These are phyloP conservation scores for Penicillium verrucosum DNA, from an alignment of 2,329 filamentous ascomycete genomes.

Conservation along the genomic window DNA sequence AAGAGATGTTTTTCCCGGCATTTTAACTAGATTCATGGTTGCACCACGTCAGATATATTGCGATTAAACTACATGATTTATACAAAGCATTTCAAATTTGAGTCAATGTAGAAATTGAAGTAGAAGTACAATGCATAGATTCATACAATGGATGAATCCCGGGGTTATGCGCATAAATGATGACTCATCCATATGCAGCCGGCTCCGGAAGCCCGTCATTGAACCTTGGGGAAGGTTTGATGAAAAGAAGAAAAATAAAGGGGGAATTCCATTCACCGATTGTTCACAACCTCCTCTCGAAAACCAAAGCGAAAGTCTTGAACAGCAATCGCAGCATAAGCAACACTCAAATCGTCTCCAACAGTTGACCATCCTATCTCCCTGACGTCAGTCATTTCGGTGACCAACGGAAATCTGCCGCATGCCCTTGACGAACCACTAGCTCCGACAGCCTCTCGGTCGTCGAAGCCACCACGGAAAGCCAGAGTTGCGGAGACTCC, in stretches of 20 bases:
- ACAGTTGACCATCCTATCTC: background rate
- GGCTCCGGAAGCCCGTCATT: background rate
- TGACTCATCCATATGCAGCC: constrained; percentile 2
- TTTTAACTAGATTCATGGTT: background rate
- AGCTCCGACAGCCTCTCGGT: constrained; percentile 10
- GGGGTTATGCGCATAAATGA: background rate
- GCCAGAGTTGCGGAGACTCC: background rate
- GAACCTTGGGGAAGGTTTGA: background rate
- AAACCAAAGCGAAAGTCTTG: background rate
- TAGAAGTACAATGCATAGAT: background rate
- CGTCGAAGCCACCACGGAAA: background rate
- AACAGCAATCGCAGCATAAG: background rate
- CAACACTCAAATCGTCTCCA: background rate
- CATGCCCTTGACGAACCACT: constrained; percentile 7
- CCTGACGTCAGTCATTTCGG: constrained; percentile 29
- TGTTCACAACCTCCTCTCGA: background rate
- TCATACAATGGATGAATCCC: background rate
- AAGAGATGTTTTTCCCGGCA: background rate
- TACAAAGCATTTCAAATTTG: background rate
- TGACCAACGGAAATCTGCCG: constrained; percentile 2
- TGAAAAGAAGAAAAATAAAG: constrained; percentile 5
- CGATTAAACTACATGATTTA: background rate
- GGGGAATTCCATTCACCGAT: background rate
- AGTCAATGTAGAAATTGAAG: no score
- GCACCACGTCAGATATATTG: background rate